A percentile compares a stretch with the other conserved stretches of the same genome.
phyloP scores from a whole-genome alignment of 768 basidiomycete genomes.

The Podaxis sp. region DNA sequence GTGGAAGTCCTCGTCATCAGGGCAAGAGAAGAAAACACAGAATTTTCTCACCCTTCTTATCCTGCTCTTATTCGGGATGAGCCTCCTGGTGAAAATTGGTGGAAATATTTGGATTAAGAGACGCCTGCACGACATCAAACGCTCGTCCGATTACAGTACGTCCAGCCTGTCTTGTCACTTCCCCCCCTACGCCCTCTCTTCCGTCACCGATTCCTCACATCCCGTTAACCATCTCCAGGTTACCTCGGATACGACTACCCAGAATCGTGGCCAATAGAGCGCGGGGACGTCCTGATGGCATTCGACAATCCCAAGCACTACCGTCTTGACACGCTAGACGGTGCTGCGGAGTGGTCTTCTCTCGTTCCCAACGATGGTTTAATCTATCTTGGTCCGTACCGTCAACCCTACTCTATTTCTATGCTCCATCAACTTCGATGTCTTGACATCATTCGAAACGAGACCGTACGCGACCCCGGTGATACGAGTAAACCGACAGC shows the following conservation, averaged over 20 bases:
- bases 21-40: neutral
- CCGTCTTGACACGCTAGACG: slow-evolving; percentile 27
- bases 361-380: slow-evolving; percentile 30
- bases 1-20: neutral
- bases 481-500: slow-evolving; percentile 22
- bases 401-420: slow-evolving; percentile 31
- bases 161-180: neutral
- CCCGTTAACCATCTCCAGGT: slow-evolving; percentile 19
- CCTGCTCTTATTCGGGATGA: slow-evolving; percentile 4
- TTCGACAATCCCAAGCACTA: slow-evolving; percentile 34
- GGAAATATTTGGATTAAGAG: slow-evolving; percentile 7
- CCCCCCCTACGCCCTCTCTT: neutral
- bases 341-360: slow-evolving; percentile 30
- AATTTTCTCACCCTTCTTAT: slow-evolving; percentile 4
- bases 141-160: slow-evolving; percentile 3
- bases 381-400: slow-evolving; percentile 31
- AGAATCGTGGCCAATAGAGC: slow-evolving; percentile 31
- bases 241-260: slow-evolving; percentile 33
- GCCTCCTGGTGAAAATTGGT: slow-evolving; percentile 5
- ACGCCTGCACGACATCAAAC: neutral
- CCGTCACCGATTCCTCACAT: neutral
- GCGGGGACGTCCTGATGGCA: slow-evolving; percentile 29
- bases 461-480: slow-evolving; percentile 24
- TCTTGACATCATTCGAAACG: slow-evolving; percentile 32
- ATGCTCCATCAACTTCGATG: slow-evolving; percentile 39